A percentile compares a stretch with the other conserved stretches of the same genome.
phyloP scores from a whole-genome alignment of 306 rosid species.

The Benincasa hispida region DNA sequence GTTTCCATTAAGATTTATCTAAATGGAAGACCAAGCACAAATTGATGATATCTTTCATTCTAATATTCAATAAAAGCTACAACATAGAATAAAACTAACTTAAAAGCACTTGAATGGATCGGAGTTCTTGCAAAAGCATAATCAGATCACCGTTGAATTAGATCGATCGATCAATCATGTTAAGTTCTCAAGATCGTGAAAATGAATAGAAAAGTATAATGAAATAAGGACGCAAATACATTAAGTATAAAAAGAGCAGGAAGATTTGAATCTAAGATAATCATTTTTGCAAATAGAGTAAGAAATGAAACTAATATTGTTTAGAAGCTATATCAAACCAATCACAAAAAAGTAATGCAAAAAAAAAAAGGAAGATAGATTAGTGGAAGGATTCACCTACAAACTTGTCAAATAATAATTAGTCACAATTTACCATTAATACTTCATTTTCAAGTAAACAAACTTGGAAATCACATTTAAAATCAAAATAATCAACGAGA shows the following conservation, averaged over 20 bases:
- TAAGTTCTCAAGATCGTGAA: slow-evolving; percentile 20
- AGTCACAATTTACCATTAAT: no score
- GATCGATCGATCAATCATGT: slow-evolving; percentile 15
- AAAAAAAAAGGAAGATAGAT: no score
- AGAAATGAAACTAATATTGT: not conserved
- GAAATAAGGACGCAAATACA: not conserved
- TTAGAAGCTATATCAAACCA: no score
- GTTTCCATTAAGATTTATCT: no score
- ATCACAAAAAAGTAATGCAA: no score
- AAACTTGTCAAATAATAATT: no score
- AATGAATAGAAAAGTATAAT: not conserved
- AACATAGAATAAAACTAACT: not conserved
- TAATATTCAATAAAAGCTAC: not conserved
- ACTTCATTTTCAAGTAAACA: no score
- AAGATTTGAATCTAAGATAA: not conserved
- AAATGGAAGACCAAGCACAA: no score
- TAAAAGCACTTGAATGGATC: not conserved
- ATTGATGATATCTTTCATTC: no score
- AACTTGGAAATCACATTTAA: no score
- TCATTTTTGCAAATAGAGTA: not conserved
- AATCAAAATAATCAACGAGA: no score
- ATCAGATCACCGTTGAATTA: not conserved
- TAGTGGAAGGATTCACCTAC: no score
- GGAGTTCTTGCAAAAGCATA: not conserved
- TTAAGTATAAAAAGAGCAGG: not conserved